Evolutionary conservation across 306 rosid species (phyloP), one percentile per base, ranked within the genome.

Genomic region (Citrullus amarus): DNA sequence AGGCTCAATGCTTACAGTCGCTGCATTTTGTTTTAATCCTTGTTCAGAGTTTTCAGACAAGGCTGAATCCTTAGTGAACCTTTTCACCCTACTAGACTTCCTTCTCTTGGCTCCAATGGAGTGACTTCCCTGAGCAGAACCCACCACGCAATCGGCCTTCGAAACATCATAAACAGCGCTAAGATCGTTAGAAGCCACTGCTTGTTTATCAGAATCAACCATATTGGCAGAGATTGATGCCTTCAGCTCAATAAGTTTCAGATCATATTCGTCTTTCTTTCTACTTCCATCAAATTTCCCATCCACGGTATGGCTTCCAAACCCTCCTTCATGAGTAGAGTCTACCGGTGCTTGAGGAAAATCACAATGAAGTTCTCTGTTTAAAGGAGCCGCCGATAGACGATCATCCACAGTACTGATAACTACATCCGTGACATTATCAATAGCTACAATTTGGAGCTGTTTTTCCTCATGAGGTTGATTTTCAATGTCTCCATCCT

Each of bases 71-170:
- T 81, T 89, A 59, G 85, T 87, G 82, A 93, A 92, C 89, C 97
- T 89, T 90, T 92, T 93, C 50, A 90, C 98, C 66, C 93, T 86
- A 81, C 89, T 88, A 43, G 96, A 87, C 81, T 93, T 93, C 85
- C 97, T 89, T 82, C 90, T 87, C 88, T 88, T 93, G 56, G 97
- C 91, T 76, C 98, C 98, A 79, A 79, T 89, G 73, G 85, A 83
- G 46, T 89, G 89, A 46, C 82, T 80, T 78, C 53, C 83, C 72
- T 83, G 89, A 83, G 71, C 82, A 17, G 82, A 78, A 73, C 60
- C 77, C 43, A 87, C 93, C 8, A 6, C 28, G 17, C 78, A 67
- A 79, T 86, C 83, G 46, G 72, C 83, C 78, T 75, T 88, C 71
- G 91, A 41, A 36, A 66, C 85, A 78, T 82, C 88, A 53, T 80